A percentile compares a stretch with the other conserved stretches of the same genome.
Evolutionary conservation across 176 grass and related monocot genomes (phyloP).

Genomic region (Eremochloa ophiuroides): DNA sequence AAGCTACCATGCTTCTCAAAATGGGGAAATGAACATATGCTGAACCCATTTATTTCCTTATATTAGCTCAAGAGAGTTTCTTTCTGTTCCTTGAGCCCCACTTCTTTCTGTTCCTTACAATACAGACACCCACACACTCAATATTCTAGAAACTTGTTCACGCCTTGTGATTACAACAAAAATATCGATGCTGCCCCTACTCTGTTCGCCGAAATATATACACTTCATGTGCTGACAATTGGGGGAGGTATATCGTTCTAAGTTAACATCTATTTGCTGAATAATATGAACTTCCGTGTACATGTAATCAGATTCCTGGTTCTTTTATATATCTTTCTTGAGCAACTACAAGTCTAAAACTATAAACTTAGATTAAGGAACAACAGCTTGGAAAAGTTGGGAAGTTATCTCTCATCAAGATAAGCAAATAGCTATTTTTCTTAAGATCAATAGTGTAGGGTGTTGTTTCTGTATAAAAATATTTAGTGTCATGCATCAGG

Average conservation of each 20-base stretch:
- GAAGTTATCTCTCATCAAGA: not conserved
- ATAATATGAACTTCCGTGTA: not conserved
- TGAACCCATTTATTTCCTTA: not conserved
- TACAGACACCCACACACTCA: not conserved
- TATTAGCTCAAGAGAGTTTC: not conserved
- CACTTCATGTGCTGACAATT: not conserved
- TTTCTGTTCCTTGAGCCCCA: not conserved
- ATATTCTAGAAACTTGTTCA: no score
- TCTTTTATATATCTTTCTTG: slow-evolving; percentile 2
- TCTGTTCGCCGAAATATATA: not conserved
- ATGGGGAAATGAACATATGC: not conserved
- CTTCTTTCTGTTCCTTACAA: no score
- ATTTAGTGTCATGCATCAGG: not conserved
- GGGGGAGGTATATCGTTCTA: not conserved
- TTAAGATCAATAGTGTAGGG: not conserved
- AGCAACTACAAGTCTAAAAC: no score
- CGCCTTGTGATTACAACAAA: not conserved
- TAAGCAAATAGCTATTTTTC: not conserved
- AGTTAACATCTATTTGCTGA: not conserved
- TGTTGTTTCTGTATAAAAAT: slow-evolving; percentile 14
- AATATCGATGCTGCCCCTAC: not conserved
- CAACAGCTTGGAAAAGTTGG: not conserved
- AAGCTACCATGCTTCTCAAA: slow-evolving; percentile 7
- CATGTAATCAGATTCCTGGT: not conserved
- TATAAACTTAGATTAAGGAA: slow-evolving; percentile 10